Base-by-base conservation (phyloP, 116 monocot genomes). In the Dioscorea cayenensis region DNA sequence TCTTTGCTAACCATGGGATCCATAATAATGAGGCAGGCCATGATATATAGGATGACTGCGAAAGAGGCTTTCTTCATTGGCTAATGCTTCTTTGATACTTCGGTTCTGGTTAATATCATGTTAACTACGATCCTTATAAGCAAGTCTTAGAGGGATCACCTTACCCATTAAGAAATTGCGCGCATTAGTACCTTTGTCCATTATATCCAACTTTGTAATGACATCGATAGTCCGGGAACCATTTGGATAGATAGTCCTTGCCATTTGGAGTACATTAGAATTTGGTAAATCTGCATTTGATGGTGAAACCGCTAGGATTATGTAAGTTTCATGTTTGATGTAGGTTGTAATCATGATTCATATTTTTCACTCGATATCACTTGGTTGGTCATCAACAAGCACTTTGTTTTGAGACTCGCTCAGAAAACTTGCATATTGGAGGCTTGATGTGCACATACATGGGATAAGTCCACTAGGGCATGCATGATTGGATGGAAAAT, bases 161-260 rank as follows among this genome's bases (percentile, higher is more conserved):
- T n/a, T n/a, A n/a, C n/a, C n/a, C n/a, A n/a, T n/a, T n/a, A n/a
- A n/a, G n/a, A n/a, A n/a, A n/a, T n/a, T n/a, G n/a, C n/a, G n/a
- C n/a, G n/a, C n/a, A n/a, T n/a, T n/a, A n/a, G n/a, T n/a, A n/a
- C 87, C 83, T 2, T 78, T 85, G 60, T 94, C 93, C 93, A 94
- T 89, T 62, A 94, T 90, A 81, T 89, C 93, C 73, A 94, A 82
- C 93, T 90, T 91, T 16, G 84, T 87, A 64, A 91, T 87, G 36
- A 91, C 90, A 77, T 87, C 90, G 77, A 91, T 87, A 64, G 90
- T 87, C 13, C 86, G 78, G 49, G 82, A 90, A 49, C 91, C 91
- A 83, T 83, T 81, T 49, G 88, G 85, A 74, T 91, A 85, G 17
- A 85, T 85, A 38, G 83, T 78, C 59, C 83, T 84, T 17, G 88